Conservation (phyloP, 108 stramenopile species). For the Cyclotella sp. region DNA sequence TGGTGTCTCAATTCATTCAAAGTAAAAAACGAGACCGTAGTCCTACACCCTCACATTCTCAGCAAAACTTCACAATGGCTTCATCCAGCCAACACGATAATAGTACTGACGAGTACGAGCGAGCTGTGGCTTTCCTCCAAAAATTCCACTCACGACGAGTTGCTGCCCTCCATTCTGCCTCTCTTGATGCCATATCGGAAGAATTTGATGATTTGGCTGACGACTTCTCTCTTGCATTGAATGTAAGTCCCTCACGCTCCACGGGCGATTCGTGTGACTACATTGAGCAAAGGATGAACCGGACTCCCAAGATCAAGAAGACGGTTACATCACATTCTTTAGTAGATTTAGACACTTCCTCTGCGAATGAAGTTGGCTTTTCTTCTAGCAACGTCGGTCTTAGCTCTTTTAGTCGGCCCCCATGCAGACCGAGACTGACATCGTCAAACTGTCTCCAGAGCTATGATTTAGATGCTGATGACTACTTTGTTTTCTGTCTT, state of each 20-base stretch:
- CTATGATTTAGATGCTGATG: slow-evolving; percentile 7
- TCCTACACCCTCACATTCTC: background rate
- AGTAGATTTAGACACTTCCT: background rate
- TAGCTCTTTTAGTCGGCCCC: background rate
- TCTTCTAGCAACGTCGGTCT: background rate
- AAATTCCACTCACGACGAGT: slow-evolving; percentile 44
- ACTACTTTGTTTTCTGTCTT: slow-evolving; percentile 5
- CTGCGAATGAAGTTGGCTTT: background rate
- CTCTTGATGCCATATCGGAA: slow-evolving; percentile 18
- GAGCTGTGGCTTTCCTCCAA: slow-evolving; percentile 38
- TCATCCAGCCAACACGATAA: background rate
- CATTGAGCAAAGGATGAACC: background rate
- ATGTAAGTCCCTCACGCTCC: background rate
- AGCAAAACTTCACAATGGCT: background rate
- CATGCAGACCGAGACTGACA: background rate
- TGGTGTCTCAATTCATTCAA: background rate
- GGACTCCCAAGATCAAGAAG: slow-evolving; percentile 17
- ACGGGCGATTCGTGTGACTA: background rate
- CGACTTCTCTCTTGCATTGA: slow-evolving; percentile 12
- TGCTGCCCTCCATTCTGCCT: slow-evolving; percentile 1
- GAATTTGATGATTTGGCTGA: slow-evolving; percentile 24
- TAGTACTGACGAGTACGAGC: slow-evolving; percentile 35
- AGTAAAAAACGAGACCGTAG: slow-evolving; percentile 26
- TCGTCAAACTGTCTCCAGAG: background rate
- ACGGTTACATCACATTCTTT: slow-evolving; percentile 8